Percentiles rank a stretch among this genome's conserved stretches.
Conservation (phyloP, 2,329 filamentous ascomycete species). For the Fonsecaea erecta region DNA sequence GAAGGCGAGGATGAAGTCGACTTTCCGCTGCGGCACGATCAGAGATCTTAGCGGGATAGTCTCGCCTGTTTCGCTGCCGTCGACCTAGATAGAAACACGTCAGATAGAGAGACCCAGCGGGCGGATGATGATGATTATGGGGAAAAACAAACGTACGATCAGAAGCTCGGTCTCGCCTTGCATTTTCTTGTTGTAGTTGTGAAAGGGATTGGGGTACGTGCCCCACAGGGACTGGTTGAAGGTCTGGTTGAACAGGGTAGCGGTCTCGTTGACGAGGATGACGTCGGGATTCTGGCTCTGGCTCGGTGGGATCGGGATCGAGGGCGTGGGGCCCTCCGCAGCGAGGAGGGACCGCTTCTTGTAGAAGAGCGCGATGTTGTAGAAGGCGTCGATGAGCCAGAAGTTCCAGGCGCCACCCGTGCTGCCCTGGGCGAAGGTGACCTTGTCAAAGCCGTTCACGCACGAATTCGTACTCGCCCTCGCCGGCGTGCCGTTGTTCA, state of each 20-base stretch:
- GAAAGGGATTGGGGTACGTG: conserved; percentile 30
- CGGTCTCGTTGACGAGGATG: conserved; percentile 21
- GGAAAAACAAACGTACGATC: conserved; percentile 7
- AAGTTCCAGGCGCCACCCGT: conserved; percentile 25
- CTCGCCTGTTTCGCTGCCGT: conserved; percentile 43
- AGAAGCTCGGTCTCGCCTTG: conserved; percentile 7
- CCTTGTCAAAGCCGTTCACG: conserved; percentile 22
- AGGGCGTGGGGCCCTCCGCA: background rate
- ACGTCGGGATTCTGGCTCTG: conserved; percentile 16
- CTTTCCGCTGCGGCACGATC: conserved; percentile 12
- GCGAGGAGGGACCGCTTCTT: conserved; percentile 18
- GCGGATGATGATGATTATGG: background rate
- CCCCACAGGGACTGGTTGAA: conserved; percentile 25
- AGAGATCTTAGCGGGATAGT: conserved; percentile 34
- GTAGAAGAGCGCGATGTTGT: conserved; percentile 23
- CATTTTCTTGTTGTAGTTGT: conserved; percentile 18
- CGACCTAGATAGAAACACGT: conserved; percentile 38
- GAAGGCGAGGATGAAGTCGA: conserved; percentile 28
- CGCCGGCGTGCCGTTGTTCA: conserved; percentile 17
- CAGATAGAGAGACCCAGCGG: background rate
- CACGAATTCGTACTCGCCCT: conserved; percentile 9
- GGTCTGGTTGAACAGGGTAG: conserved; percentile 10
- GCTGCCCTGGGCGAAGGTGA: conserved; percentile 20
- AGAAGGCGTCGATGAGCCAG: conserved; percentile 26
- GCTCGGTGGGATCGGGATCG: conserved; percentile 17